Evolutionary conservation across 139 green algal species (phyloP), one percentile per base, ranked within the genome.

Genomic region (Micractinium conductrix): DNA sequence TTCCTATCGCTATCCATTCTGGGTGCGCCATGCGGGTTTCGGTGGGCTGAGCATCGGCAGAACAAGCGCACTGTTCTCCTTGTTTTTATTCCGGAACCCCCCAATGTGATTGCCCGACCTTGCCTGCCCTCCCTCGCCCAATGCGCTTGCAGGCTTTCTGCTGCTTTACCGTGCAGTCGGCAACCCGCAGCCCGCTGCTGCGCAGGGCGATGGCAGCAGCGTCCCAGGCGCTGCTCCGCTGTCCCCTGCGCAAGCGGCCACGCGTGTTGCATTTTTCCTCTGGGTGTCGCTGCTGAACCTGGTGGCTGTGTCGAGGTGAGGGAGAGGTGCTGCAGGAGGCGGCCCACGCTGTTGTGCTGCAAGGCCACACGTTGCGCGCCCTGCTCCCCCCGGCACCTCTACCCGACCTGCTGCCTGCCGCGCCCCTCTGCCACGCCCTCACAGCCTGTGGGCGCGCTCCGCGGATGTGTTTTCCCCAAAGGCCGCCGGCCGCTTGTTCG

Each of bases 281-380:
- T 95, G 89, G 83, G 78, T 95, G 1, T 91, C 87, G 2, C 84
- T 95, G n/a, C 86, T 94, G 53, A 97, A 97, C 81, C 87, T 97
- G 40, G 84, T 97, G 58, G 88, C 87, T 0, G 81, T 92, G n/a
- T n/a, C n/a, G n/a, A n/a, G n/a, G n/a, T n/a, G n/a, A n/a, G n/a
- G n/a, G n/a, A n/a, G n/a, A n/a, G n/a, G n/a, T n/a, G n/a, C n/a
- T n/a, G n/a, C n/a, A n/a, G n/a, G n/a, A n/a, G n/a, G n/a, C n/a
- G n/a, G n/a, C n/a, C n/a, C n/a, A n/a, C n/a, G n/a, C n/a, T n/a
- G n/a, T n/a, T n/a, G n/a, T n/a, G n/a, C n/a, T n/a, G n/a, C n/a
- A n/a, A n/a, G n/a, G n/a, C n/a, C n/a, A n/a, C n/a, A n/a, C n/a
- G n/a, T n/a, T n/a, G n/a, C n/a, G n/a, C n/a, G n/a, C n/a, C n/a